These are phyloP conservation scores for Umbelopsis sp. DNA, from an alignment of 192 early-diverging fungal species.

Conservation along the genomic window DNA sequence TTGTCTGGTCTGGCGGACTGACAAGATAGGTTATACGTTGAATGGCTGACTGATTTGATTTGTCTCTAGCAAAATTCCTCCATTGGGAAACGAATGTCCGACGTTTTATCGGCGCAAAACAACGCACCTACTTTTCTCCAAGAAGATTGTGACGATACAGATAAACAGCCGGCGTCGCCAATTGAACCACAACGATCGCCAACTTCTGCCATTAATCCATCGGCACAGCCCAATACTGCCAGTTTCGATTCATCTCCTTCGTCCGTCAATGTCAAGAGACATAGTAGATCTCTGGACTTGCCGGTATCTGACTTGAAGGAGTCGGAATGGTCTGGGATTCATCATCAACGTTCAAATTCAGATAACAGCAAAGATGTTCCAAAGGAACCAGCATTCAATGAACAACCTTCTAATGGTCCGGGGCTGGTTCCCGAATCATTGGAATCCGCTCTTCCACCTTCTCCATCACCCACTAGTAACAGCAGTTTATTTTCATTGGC, in stretches of 20 bases:
- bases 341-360: slow-evolving; percentile 26
- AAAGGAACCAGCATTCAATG: background rate
- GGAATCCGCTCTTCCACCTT: background rate
- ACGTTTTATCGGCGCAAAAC: slow-evolving; percentile 35
- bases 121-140: background rate
- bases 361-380: slow-evolving; percentile 12
- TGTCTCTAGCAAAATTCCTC: slow-evolving; percentile 49
- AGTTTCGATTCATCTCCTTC: background rate
- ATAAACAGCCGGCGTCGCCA: background rate
- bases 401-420: background rate
- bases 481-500: background rate
- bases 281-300: slow-evolving; percentile 24
- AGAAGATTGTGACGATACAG: background rate
- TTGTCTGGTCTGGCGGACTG: too few species aligned
- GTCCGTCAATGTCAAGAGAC: slow-evolving; percentile 12
- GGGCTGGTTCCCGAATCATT: slow-evolving; percentile 20
- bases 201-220: background rate
- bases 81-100: slow-evolving; percentile 78
- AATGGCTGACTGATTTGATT: background rate
- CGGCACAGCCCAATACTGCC: slow-evolving; percentile 1
- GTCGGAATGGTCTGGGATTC: background rate
- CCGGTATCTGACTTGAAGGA: slow-evolving; percentile 8
- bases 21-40: too few species aligned
- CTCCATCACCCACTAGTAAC: slow-evolving; percentile 3
- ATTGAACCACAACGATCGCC: background rate